Evolutionary conservation across 495 filamentous ascomycete species (phyloP).

Genomic region (Melanomma pulvis-pyrius): DNA sequence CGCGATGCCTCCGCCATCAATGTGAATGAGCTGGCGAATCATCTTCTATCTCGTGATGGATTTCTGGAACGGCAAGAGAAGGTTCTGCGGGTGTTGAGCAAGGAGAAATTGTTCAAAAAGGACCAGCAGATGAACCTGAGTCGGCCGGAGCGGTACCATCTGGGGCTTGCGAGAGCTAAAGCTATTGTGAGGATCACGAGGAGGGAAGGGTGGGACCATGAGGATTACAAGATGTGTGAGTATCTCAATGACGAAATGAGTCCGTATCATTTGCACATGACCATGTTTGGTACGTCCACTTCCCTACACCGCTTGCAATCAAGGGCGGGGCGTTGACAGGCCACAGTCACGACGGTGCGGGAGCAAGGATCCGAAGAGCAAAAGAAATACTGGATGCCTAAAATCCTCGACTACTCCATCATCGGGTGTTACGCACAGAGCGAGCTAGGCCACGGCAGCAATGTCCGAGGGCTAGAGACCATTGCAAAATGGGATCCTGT

Average conservation of each 20-base stretch:
- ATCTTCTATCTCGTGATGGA: conserved; percentile 48
- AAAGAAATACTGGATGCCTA: conserved; percentile 50
- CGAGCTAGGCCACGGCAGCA: conserved; percentile 53
- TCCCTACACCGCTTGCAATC: too few species aligned
- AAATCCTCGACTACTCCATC: conserved; percentile 50
- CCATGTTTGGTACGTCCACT: conserved; percentile 39
- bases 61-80: conserved; percentile 52
- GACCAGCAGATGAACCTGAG: conserved; percentile 51
- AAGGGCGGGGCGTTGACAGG: background rate
- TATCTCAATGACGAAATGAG: conserved; percentile 54
- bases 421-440: conserved; percentile 54
- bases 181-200: conserved; percentile 49
- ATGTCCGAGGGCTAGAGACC: conserved; percentile 49
- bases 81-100: conserved; percentile 46
- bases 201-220: conserved; percentile 48
- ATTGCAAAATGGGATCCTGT: conserved; percentile 50
- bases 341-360: conserved; percentile 42
- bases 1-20: conserved; percentile 47
- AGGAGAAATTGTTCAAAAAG: conserved; percentile 50
- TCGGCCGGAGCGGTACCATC: conserved; percentile 52
- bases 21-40: conserved; percentile 46
- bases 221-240: conserved; percentile 52
- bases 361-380: conserved; percentile 54
- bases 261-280: conserved; percentile 48
- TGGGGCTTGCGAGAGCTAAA: conserved; percentile 54